Base-by-base conservation (phyloP, 768 basidiomycete genomes). In the Erythrobasidium yunnanense region DNA sequence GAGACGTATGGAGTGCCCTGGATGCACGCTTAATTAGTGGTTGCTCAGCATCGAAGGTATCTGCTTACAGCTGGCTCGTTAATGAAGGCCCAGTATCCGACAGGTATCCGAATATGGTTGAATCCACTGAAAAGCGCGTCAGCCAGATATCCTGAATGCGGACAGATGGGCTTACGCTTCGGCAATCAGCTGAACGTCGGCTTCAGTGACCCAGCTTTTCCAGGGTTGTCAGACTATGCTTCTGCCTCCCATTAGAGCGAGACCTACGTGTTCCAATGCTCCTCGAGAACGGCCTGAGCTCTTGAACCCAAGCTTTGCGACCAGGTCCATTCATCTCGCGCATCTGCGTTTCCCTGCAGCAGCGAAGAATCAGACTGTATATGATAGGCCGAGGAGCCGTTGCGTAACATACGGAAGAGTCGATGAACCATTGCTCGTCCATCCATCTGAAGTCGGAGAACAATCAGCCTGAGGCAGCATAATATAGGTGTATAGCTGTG, bases 191-290 rank as follows among this genome's bases (percentile, higher is more conserved):
- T 70, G 65, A 45, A 74, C 69, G 66, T 79, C 78, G 49, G 72
- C 73, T 60, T 78, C 76, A 1, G 77, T 78, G 54, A 77, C 72
- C 71, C 74, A 78, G 35, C n/a, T n/a, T n/a, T n/a, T n/a, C n/a
- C n/a, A n/a, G n/a, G n/a, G n/a, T n/a, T n/a, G n/a, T n/a, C n/a
- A n/a, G n/a, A n/a, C n/a, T n/a, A n/a, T n/a, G n/a, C n/a, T n/a
- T n/a, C n/a, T n/a, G n/a, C n/a, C n/a, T n/a, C n/a, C n/a, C n/a
- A n/a, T n/a, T n/a, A n/a, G n/a, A n/a, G n/a, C n/a, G n/a, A n/a
- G n/a, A n/a, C n/a, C n/a, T n/a, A n/a, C n/a, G 72, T 75, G 53
- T 77, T 70, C 71, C 74, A 76, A 69, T 78, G 77, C 27, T 72
- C 68, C 34, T 56, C 23, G 27, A 78, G 70, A 1, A 71, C 74